phyloP scores from a whole-genome alignment of 2,329 filamentous ascomycete genomes.

The Erysiphe neolycopersici region DNA sequence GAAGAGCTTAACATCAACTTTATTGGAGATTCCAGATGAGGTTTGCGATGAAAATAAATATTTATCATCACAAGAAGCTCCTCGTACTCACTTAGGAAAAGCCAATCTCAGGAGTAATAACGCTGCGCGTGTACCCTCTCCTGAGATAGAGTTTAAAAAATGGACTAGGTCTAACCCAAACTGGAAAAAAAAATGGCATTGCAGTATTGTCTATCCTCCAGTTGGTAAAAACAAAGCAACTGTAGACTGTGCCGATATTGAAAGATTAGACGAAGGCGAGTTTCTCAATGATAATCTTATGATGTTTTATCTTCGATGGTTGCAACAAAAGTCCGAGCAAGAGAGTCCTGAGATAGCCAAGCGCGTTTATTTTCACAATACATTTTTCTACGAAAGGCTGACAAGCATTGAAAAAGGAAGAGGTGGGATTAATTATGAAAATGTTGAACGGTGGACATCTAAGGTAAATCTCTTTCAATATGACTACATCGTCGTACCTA shows the following conservation, averaged over 20 bases:
- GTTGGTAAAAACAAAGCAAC: slow-evolving; percentile 26
- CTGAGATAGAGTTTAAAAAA: slow-evolving; percentile 8
- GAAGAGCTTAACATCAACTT: too few relatives aligned
- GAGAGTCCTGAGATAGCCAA: slow-evolving; percentile 27
- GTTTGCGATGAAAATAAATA: too few relatives aligned
- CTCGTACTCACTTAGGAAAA: not conserved
- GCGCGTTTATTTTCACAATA: slow-evolving; percentile 71
- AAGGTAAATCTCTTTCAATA: slow-evolving; percentile 62
- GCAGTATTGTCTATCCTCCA: slow-evolving; percentile 32
- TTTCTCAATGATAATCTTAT: slow-evolving; percentile 87
- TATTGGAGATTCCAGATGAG: too few relatives aligned
- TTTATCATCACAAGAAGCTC: not conserved
- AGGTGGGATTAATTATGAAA: slow-evolving; percentile 53
- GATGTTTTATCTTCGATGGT: slow-evolving; percentile 56
- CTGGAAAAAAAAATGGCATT: slow-evolving; percentile 26
- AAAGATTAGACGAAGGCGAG: slow-evolving; percentile 54
- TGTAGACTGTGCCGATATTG: slow-evolving; percentile 46
- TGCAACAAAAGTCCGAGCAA: slow-evolving; percentile 32
- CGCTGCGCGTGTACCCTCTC: not conserved
- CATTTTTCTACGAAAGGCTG: slow-evolving; percentile 66
- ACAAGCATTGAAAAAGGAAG: slow-evolving; percentile 27
- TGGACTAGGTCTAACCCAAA: slow-evolving; percentile 25
- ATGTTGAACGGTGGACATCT: slow-evolving; percentile 67
- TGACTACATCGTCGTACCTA: slow-evolving; percentile 75
- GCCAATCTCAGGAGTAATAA: not conserved